Evolutionary conservation across 805 yeast genomes (phyloP).

Genomic region (Lipomyces yamadae): DNA sequence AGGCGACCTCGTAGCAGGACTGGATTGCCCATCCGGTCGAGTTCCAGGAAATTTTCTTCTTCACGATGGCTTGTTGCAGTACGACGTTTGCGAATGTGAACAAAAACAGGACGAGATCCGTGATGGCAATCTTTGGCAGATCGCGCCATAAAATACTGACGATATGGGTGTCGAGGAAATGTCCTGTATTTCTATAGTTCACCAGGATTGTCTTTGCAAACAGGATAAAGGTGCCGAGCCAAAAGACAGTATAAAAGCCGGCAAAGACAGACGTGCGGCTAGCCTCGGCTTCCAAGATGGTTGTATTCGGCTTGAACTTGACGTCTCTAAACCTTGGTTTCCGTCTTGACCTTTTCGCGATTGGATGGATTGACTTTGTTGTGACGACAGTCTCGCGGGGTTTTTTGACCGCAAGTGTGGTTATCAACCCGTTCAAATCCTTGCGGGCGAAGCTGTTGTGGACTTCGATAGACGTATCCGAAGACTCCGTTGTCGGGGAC

Average conservation of each 20-base stretch:
- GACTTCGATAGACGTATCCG: not conserved
- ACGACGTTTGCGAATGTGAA: slow-evolving; percentile 63
- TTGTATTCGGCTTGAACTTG: slow-evolving; percentile 51
- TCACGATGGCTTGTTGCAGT: slow-evolving; percentile 61
- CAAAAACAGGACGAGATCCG: slow-evolving; percentile 77
- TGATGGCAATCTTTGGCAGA: slow-evolving; percentile 66
- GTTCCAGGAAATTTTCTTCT: slow-evolving; percentile 61
- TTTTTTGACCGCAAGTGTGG: not conserved
- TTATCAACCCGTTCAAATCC: not conserved
- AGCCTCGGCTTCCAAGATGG: slow-evolving; percentile 60
- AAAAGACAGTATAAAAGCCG: slow-evolving; percentile 80
- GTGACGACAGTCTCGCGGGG: not conserved
- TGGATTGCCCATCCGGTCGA: slow-evolving; percentile 67
- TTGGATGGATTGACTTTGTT: not conserved
- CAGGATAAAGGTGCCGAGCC: slow-evolving; percentile 68
- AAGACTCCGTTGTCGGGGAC: not conserved
- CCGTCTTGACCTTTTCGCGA: slow-evolving; percentile 34
- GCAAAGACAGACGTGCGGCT: slow-evolving; percentile 56
- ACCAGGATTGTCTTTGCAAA: slow-evolving; percentile 60
- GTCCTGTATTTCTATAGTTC: slow-evolving; percentile 55
- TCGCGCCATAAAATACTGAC: slow-evolving; percentile 63
- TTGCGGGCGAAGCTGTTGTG: not conserved
- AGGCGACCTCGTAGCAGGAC: slow-evolving; percentile 59
- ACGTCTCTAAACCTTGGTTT: slow-evolving; percentile 63
- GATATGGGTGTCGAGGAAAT: slow-evolving; percentile 58